phyloP scores from a whole-genome alignment of 352 stramenopile species.

The Phytophthora rubi region DNA sequence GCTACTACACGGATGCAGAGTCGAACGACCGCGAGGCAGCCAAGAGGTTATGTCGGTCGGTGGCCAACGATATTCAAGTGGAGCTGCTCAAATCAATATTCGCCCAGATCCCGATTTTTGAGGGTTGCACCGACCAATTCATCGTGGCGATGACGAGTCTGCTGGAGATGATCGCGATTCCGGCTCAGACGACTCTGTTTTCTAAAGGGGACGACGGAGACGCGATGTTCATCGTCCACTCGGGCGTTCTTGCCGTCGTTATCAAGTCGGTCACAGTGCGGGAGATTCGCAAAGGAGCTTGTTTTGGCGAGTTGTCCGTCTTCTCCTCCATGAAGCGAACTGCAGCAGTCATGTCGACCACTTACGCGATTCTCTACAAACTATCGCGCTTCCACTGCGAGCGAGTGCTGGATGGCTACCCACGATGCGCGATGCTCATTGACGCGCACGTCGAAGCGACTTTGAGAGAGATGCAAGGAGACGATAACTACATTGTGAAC shows the following conservation, averaged over 20 bases:
- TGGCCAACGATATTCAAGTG: constrained; percentile 81
- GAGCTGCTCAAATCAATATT: constrained; percentile 65
- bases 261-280: constrained; percentile 65
- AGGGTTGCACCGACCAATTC: constrained; percentile 61
- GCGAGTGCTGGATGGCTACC: constrained; percentile 60
- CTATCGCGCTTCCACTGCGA: constrained; percentile 71
- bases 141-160: constrained; percentile 69
- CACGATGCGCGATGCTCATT: constrained; percentile 44
- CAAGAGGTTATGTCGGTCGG: constrained; percentile 71
- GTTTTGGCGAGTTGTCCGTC: constrained; percentile 75
- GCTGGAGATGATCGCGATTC: constrained; percentile 64
- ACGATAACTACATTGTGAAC: constrained; percentile 28
- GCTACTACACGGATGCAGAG: constrained; percentile 71
- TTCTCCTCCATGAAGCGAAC: constrained; percentile 64
- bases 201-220: constrained; percentile 61
- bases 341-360: constrained; percentile 63
- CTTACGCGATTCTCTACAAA: constrained; percentile 76
- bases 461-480: constrained; percentile 10
- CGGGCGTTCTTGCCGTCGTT: constrained; percentile 67
- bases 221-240: constrained; percentile 82
- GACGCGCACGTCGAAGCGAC: constrained; percentile 28
- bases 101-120: constrained; percentile 61
- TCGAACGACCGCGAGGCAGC: constrained; percentile 77
- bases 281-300: constrained; percentile 75
- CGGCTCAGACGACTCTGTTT: constrained; percentile 66